A percentile compares a stretch with the other conserved stretches of the same genome.
Conservation (phyloP, 2,329 filamentous ascomycete genomes). For the Coniella vitis region DNA sequence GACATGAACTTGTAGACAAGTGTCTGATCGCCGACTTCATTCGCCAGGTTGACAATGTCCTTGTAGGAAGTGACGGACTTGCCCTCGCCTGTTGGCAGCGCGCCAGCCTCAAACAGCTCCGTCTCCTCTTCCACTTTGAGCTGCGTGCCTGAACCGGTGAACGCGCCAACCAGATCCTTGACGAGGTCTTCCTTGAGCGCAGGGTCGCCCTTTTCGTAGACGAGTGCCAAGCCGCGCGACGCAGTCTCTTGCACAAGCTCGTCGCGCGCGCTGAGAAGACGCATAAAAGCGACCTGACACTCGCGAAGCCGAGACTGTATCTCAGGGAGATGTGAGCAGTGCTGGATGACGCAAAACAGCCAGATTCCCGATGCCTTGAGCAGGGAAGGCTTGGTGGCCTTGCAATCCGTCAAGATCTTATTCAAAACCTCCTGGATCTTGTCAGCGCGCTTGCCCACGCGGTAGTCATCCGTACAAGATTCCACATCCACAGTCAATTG, state of each 20-base stretch:
- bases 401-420: conserved; percentile 70
- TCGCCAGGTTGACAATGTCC: conserved; percentile 91
- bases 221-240: conserved; percentile 80
- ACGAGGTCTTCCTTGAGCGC: conserved; percentile 76
- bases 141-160: conserved; percentile 68
- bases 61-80: conserved; percentile 92
- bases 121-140: conserved; percentile 87
- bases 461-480: conserved; percentile 29
- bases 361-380: conserved; percentile 92
- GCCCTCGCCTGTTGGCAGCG: conserved; percentile 82
- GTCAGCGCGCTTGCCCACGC: conserved; percentile 30
- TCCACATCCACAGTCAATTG: conserved; percentile 72
- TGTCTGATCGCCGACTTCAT: conserved; percentile 90
- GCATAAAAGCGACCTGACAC: conserved; percentile 82
- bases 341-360: conserved; percentile 86
- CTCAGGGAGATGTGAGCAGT: conserved; percentile 71
- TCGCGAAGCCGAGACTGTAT: conserved; percentile 69
- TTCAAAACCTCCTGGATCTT: conserved; percentile 52
- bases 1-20: conserved; percentile 99
- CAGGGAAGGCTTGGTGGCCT: conserved; percentile 78
- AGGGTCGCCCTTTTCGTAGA: conserved; percentile 87
- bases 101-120: conserved; percentile 86
- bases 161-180: conserved; percentile 79
- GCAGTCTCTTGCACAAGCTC: conserved; percentile 95
- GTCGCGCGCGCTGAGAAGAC: conserved; percentile 78